Conservation (phyloP, 257 asterid genomes). For the Solanum medicagineum region DNA sequence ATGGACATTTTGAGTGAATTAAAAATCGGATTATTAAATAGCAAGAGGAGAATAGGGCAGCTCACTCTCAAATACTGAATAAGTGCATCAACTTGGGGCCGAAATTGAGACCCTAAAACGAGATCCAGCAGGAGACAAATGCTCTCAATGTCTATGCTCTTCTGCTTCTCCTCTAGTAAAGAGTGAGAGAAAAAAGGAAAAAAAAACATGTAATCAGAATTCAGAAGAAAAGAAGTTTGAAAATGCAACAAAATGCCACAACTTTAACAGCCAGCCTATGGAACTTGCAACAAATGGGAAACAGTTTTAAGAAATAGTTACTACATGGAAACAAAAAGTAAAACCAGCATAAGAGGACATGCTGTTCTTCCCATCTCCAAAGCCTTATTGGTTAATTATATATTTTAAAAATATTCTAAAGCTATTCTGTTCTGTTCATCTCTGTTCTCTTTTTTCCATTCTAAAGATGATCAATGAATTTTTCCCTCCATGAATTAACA, state of each 20-base stretch:
- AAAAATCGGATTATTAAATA: background rate
- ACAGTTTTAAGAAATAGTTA: background rate
- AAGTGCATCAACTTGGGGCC: conserved; percentile 49
- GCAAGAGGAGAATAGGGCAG: background rate
- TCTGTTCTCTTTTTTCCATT: background rate
- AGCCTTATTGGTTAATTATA: background rate
- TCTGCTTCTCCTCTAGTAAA: conserved; percentile 73
- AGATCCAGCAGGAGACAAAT: conserved; percentile 55
- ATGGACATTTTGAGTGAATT: background rate
- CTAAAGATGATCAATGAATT: background rate
- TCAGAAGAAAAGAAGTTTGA: background rate
- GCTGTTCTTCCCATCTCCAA: background rate
- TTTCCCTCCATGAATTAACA: background rate
- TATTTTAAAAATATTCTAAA: background rate
- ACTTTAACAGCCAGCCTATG: background rate
- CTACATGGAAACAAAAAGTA: background rate
- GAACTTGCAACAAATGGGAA: background rate
- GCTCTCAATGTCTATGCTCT: conserved; percentile 81
- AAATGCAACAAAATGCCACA: background rate
- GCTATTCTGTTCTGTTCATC: background rate
- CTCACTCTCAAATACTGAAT: conserved; percentile 56
- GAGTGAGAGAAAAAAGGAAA: background rate
- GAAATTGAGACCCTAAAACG: conserved; percentile 50
- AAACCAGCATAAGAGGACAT: background rate
- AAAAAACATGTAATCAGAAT: background rate